phyloP scores from a whole-genome alignment of 2,329 filamentous ascomycete genomes.

The Fragosphaeria purpurea region DNA sequence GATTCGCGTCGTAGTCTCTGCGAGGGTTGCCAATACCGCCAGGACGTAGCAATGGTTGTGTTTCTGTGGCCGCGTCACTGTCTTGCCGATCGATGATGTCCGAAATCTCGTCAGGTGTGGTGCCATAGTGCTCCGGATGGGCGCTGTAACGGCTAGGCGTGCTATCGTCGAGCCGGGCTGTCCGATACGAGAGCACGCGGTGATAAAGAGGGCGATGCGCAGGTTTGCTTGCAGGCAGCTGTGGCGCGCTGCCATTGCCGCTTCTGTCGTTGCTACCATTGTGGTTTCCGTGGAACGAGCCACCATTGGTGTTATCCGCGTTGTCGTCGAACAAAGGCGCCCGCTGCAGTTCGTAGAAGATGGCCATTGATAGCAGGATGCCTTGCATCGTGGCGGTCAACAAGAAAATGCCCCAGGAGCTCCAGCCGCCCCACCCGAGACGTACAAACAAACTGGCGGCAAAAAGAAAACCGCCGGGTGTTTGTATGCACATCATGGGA shows the following conservation, averaged over 20 bases:
- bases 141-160: slow-evolving; percentile 41
- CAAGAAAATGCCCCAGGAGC: slow-evolving; percentile 86
- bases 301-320: neutral
- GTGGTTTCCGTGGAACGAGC: slow-evolving; percentile 7
- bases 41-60: slow-evolving; percentile 38
- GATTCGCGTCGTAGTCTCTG: slow-evolving; percentile 6
- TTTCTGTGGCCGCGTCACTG: slow-evolving; percentile 38
- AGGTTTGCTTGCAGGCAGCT: slow-evolving; percentile 21
- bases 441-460: slow-evolving; percentile 73
- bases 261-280: neutral
- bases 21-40: slow-evolving; percentile 38
- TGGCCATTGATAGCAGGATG: slow-evolving; percentile 65
- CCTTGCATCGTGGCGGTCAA: slow-evolving; percentile 82
- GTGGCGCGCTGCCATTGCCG: neutral
- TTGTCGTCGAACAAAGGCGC: slow-evolving; percentile 9
- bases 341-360: slow-evolving; percentile 58
- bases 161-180: slow-evolving; percentile 38
- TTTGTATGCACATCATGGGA: slow-evolving; percentile 97
- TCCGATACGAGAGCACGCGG: slow-evolving; percentile 31
- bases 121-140: slow-evolving; percentile 41
- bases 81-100: slow-evolving; percentile 40
- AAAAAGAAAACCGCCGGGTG: slow-evolving; percentile 84
- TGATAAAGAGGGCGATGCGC: slow-evolving; percentile 20
- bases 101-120: slow-evolving; percentile 41
- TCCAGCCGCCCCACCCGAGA: slow-evolving; percentile 79